Conservation (phyloP, 78 protist genomes). For the Dictyostelium intermedium region DNA sequence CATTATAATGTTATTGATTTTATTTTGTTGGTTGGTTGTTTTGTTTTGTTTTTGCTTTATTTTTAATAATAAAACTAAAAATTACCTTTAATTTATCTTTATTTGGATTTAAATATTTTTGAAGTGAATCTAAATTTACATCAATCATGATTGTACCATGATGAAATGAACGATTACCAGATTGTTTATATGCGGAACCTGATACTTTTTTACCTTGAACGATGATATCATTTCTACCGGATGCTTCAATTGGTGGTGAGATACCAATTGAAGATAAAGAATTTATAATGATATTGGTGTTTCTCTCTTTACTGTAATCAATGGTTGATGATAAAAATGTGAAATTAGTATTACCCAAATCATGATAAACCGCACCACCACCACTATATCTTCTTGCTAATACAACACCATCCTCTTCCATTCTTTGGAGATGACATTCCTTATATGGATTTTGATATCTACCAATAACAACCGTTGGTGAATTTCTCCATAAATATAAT, state of each 20-base stretch:
- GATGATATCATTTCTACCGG: conserved; percentile 79
- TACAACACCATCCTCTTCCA: conserved; percentile 77
- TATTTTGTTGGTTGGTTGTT: not conserved
- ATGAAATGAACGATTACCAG: conserved; percentile 67
- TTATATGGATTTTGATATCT: conserved; percentile 86
- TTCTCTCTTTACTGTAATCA: conserved; percentile 47
- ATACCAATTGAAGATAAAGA: conserved; percentile 30
- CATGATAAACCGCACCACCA: conserved; percentile 91
- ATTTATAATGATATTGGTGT: conserved; percentile 27
- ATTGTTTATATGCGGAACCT: conserved; percentile 77
- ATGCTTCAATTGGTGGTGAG: conserved; percentile 32
- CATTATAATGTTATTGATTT: not conserved
- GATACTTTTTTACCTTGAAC: conserved; percentile 74
- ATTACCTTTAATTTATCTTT: conserved; percentile 70
- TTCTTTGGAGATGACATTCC: conserved; percentile 83
- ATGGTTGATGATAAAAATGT: conserved; percentile 65
- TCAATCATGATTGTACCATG: conserved; percentile 83
- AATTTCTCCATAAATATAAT: conserved; percentile 86
- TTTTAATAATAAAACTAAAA: no score
- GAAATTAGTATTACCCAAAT: conserved; percentile 66
- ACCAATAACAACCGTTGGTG: conserved; percentile 90
- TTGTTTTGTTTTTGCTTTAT: no score
- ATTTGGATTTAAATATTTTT: conserved; percentile 73
- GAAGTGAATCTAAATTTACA: conserved; percentile 62
- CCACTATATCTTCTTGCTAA: conserved; percentile 75